Evolutionary conservation across 495 filamentous ascomycete genomes (phyloP), one percentile per base, ranked within the genome.

Genomic region (Aspergillus carlsbadensis): DNA sequence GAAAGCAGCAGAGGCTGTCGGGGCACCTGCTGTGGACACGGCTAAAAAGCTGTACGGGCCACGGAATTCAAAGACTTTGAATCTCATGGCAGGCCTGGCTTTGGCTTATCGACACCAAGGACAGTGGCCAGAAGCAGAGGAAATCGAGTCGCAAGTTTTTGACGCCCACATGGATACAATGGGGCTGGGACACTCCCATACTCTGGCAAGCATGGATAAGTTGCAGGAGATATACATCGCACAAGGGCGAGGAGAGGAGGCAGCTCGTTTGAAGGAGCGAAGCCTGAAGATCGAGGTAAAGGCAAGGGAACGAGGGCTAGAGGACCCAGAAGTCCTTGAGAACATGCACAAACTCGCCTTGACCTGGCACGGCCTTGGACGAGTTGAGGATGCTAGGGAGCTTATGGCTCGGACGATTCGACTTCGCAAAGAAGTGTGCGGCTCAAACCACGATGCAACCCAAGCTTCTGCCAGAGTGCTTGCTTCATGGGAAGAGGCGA

Each of bases 101-200:
- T 61, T 24, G 26, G 58, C 53, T 17, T 59, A 50, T n/a, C 67
- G 17, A 20, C 46, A 63, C 33, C 66, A 71, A 54, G 73, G 71
- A 41, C 66, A 63, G 24, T 71, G 48, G 61, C 53, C 65, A 22
- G 64, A 77, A 37, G 73, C 74, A 14, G 67, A 73, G 42, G 24
- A 53, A 42, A 57, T 78, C 11, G 2, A 66, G 10, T 34, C 61
- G 18, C 60, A 66, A 39, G 64, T 67, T 10, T 8, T 68, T 33
- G 62, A 75, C 48, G 58, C 42, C 10, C 17, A 10, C 6, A 59
- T 43, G 34, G 17, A 34, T 5, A n/a, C 34, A 22, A 22, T 37
- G 1, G 52, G 57, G 7, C 46, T 52, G 10, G 60, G 72, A 18
- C 69, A 80, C 66, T 69, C 69, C 21, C 41, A 54, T 5, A 44